Evolutionary conservation across 1,284 basidiomycete genomes (phyloP).

Genomic region (Marasmius sp.): DNA sequence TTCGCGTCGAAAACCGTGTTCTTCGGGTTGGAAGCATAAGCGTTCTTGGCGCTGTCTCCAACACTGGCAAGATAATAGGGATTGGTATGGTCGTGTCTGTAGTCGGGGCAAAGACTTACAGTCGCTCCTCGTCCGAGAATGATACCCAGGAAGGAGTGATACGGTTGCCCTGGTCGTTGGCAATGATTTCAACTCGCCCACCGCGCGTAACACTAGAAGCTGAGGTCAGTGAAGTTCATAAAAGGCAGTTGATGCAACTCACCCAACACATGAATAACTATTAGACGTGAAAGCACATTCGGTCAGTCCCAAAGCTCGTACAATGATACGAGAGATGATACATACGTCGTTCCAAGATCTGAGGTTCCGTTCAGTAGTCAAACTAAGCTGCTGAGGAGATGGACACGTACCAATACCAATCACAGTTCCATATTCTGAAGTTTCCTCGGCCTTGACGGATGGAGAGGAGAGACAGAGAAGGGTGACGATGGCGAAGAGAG

Average conservation of each 20-base stretch:
- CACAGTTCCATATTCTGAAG: conserved; percentile 82
- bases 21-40: conserved; percentile 80
- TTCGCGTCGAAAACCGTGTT: conserved; percentile 99
- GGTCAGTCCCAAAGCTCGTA: background rate
- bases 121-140: conserved; percentile 90
- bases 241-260: conserved; percentile 20
- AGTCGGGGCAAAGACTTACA: conserved; percentile 47
- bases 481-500: conserved; percentile 65
- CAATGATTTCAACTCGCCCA: conserved; percentile 94
- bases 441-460: conserved; percentile 57
- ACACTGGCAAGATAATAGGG: conserved; percentile 42
- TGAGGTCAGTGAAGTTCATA: background rate
- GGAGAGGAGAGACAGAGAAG: conserved; percentile 63
- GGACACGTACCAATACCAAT: conserved; percentile 88
- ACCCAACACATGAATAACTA: conserved; percentile 81
- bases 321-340: conserved; percentile 3
- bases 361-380: conserved; percentile 20
- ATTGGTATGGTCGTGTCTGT: background rate
- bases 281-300: conserved; percentile 22
- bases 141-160: conserved; percentile 95
- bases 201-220: conserved; percentile 80
- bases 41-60: conserved; percentile 80
- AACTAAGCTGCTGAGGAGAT: background rate
- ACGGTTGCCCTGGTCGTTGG: conserved; percentile 97
- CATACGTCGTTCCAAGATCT: conserved; percentile 84